Percentiles rank a stretch among this genome's conserved stretches.
These are phyloP conservation scores for Colletotrichum cordylinicola DNA, from an alignment of 2,329 filamentous ascomycete species.

Conservation along the genomic window DNA sequence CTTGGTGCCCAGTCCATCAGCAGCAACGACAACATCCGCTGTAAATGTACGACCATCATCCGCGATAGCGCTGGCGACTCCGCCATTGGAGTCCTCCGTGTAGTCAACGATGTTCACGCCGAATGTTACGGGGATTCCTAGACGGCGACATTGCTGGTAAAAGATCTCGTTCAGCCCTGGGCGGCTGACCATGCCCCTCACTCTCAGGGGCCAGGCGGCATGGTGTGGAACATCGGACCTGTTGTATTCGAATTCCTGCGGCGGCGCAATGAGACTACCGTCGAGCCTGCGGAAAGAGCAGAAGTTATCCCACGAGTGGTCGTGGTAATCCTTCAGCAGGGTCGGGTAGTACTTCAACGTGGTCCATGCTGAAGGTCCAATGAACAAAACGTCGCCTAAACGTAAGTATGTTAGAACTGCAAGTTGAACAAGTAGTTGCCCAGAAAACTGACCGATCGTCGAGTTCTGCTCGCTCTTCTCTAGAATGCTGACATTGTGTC, in stretches of 20 bases:
- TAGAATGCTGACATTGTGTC: neutral
- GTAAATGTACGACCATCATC: neutral
- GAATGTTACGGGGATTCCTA: neutral
- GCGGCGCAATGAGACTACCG: neutral
- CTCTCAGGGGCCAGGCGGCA: neutral
- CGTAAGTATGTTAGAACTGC: fast-evolving
- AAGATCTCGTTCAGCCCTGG: neutral
- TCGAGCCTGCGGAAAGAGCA: neutral
- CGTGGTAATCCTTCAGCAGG: neutral
- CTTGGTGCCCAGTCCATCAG: neutral
- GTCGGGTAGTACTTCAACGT: neutral
- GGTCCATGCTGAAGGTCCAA: neutral
- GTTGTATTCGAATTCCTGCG: neutral
- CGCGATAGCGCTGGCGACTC: neutral
- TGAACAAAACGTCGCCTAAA: neutral
- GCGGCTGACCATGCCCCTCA: neutral
- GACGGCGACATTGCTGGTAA: neutral
- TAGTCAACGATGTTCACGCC: neutral
- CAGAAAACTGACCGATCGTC: neutral
- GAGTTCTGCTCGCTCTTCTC: neutral
- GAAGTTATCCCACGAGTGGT: neutral
- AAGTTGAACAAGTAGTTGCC: fast-evolving
- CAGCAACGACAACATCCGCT: neutral
- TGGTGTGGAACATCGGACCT: neutral
- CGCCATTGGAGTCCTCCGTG: neutral